These are phyloP conservation scores for Lentinula guzmanii DNA, from an alignment of 768 basidiomycete genomes.

Conservation along the genomic window DNA sequence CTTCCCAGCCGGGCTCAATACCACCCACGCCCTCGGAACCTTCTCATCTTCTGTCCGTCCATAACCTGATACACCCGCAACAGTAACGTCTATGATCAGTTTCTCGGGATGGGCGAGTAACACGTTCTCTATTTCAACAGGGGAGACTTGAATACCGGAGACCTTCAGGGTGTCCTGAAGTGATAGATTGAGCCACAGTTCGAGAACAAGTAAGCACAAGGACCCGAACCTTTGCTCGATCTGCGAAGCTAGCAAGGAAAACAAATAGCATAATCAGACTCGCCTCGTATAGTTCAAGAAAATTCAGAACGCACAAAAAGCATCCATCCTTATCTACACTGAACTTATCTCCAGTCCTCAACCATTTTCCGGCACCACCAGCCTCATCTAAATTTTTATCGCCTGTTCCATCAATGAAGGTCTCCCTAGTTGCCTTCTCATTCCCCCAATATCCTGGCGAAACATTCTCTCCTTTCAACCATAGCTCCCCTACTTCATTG, in stretches of 20 bases:
- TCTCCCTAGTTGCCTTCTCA: constrained; percentile 55
- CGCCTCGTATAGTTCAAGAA: neutral
- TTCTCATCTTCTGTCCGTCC: constrained; percentile 69
- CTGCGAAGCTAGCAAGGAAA: constrained; percentile 48
- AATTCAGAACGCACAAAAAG: constrained; percentile 48
- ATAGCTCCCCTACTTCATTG: constrained; percentile 64
- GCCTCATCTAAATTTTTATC: neutral
- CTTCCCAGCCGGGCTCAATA: constrained; percentile 52
- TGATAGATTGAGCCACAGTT: neutral
- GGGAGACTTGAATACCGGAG: constrained; percentile 76
- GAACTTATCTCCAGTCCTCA: constrained; percentile 71
- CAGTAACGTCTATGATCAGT: constrained; percentile 59
- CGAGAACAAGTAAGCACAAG: neutral
- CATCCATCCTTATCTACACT: constrained; percentile 51
- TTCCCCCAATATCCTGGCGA: constrained; percentile 72
- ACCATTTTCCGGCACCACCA: constrained; percentile 35
- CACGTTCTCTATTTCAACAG: constrained; percentile 68
- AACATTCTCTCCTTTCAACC: constrained; percentile 48
- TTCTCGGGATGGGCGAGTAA: constrained; percentile 55
- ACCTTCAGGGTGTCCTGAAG: constrained; percentile 72
- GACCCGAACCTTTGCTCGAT: constrained; percentile 59
- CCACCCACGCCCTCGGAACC: constrained; percentile 75
- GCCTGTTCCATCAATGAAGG: constrained; percentile 49
- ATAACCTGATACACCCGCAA: constrained; percentile 64
- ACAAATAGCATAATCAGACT: neutral